Evolutionary conservation across 2,329 filamentous ascomycete genomes (phyloP), one percentile per base, ranked within the genome.

Genomic region (Periconia sp.): DNA sequence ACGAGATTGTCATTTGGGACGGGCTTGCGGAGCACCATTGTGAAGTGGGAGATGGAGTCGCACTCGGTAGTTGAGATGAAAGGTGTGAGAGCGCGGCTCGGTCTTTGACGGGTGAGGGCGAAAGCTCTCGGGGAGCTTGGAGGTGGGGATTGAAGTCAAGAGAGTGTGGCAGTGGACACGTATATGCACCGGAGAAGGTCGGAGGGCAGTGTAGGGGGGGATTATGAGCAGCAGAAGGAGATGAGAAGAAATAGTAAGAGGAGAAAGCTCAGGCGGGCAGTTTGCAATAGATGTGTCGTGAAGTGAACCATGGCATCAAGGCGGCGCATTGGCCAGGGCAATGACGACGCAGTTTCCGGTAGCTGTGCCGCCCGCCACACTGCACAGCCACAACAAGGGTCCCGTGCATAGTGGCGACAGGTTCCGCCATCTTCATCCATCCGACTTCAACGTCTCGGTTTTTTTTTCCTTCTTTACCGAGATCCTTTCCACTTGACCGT

Each of bases 1-100:
- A 76, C 72, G 42, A 77, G 67, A 45, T 60, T 63, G 30, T 66
- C 66, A 14, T 69, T 63, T 23, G 62, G 52, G 2, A 74, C 68
- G 8, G 76, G 70, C 56, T 78, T 79, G 50, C 76, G 74, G 45
- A 79, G 75, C 48, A 79, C 76, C 78, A 80, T 80, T 37, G 53
- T 55, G 56, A 49, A 19, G 27, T 10, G 23, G 42, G 43, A 19
- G n/a, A 33, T 37, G 6, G 27, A 44, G 5, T 42, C 10, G 41
- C 17, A 19, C 3, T 27, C 23, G 23, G 23, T 5, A 8, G 23
- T 8, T 27, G 31, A 52, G 23, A 41, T 31, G 20, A 42, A 43
- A 41, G 35, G 42, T 42, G 30, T 30, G 20, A 41, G 37, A 41
- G 37, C 11, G 37, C 17, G 37, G 14, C 37, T 6, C 17, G 33